Conservation (phyloP, 352 stramenopile species). For the Bremia lactucae region DNA sequence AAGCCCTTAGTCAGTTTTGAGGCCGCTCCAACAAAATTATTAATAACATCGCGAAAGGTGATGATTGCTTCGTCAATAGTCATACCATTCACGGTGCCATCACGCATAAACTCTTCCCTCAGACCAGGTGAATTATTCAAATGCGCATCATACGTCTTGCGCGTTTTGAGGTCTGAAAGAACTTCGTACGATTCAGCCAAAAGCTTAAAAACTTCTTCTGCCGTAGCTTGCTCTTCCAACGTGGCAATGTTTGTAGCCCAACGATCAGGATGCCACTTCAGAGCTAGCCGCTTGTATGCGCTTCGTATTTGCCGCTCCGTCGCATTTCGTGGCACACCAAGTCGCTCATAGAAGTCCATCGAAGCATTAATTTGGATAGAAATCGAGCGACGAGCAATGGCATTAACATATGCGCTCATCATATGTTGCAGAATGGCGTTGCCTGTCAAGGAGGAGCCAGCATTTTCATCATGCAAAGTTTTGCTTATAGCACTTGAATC, state of each 20-base stretch:
- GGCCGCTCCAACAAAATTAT: constrained; percentile 43
- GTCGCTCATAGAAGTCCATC: constrained; percentile 81
- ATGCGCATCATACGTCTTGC: constrained; percentile 55
- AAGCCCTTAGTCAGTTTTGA: constrained; percentile 55
- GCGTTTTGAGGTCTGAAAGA: constrained; percentile 47
- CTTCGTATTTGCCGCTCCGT: constrained; percentile 52
- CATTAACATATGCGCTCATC: constrained; percentile 73
- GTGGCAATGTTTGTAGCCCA: constrained; percentile 38
- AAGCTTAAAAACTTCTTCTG: constrained; percentile 76
- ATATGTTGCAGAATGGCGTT: constrained; percentile 75
- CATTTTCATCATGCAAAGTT: constrained; percentile 33
- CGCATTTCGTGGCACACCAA: constrained; percentile 59
- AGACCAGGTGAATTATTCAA: constrained; percentile 35
- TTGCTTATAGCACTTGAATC: constrained; percentile 30
- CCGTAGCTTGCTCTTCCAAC: constrained; percentile 51
- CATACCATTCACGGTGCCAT: constrained; percentile 74
- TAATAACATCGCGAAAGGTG: constrained; percentile 68
- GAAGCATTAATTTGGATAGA: constrained; percentile 72
- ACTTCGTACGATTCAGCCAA: constrained; percentile 79
- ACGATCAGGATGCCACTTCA: constrained; percentile 84
- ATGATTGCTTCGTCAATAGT: constrained; percentile 76
- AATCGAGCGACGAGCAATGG: constrained; percentile 56
- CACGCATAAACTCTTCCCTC: constrained; percentile 65
- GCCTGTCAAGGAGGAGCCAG: constrained; percentile 41
- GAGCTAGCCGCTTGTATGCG: constrained; percentile 60